Conservation (phyloP, 441 rosid genomes). For the Dalechampia spathulata region DNA sequence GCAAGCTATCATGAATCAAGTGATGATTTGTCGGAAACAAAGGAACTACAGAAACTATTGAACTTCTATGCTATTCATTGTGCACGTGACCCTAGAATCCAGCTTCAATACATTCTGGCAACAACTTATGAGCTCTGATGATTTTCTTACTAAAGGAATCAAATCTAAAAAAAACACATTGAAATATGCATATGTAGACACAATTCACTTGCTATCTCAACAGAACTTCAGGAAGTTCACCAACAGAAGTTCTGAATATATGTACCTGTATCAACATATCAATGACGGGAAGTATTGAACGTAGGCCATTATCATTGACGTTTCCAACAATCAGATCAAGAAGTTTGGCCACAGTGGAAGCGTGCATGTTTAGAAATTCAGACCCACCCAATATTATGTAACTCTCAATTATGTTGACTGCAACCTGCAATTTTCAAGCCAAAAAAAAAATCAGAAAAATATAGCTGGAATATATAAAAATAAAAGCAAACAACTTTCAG, state of each 20-base stretch:
- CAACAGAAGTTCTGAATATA: background rate
- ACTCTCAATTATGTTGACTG: slow-evolving; percentile 72
- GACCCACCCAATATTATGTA: slow-evolving; percentile 81
- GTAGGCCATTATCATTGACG: slow-evolving; percentile 84
- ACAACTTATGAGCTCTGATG: background rate
- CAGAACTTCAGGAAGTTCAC: background rate
- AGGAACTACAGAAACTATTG: background rate
- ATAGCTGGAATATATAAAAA: background rate
- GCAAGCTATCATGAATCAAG: background rate
- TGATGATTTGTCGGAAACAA: background rate
- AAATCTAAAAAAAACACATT: background rate
- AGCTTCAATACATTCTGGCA: background rate
- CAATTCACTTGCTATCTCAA: background rate
- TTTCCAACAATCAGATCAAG: slow-evolving; percentile 93
- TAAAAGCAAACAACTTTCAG: background rate
- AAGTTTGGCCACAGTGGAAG: slow-evolving; percentile 77
- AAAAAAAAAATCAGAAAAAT: background rate
- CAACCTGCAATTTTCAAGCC: slow-evolving; percentile 53
- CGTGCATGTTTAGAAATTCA: slow-evolving; percentile 73
- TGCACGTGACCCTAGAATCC: background rate
- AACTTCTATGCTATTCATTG: background rate
- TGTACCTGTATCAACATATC: slow-evolving; percentile 90
- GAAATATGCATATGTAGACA: too few species aligned
- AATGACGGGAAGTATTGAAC: slow-evolving; percentile 75
- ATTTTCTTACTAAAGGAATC: background rate